These are phyloP conservation scores for Wickerhamomyces bisporus DNA, from an alignment of 805 yeast species.

Conservation along the genomic window DNA sequence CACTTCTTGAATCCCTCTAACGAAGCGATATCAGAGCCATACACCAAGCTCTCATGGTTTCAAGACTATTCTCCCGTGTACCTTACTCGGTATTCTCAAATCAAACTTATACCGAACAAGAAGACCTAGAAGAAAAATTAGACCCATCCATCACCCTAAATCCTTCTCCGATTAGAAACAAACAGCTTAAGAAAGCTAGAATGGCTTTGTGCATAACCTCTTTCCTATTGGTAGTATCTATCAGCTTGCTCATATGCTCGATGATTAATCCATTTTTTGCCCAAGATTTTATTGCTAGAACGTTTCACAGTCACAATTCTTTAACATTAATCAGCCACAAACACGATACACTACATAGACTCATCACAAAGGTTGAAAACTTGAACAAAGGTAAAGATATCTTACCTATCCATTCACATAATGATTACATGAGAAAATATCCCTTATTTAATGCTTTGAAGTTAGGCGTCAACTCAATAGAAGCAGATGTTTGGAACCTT, in stretches of 20 bases:
- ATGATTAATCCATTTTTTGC: neutral
- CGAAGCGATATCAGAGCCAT: too few relatives aligned
- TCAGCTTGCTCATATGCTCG: neutral
- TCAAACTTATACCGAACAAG: too few relatives aligned
- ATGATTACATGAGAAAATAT: slow-evolving; percentile 58
- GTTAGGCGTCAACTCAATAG: slow-evolving; percentile 51
- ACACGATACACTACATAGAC: neutral
- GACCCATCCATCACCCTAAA: too few relatives aligned
- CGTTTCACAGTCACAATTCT: too few relatives aligned
- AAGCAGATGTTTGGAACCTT: slow-evolving; percentile 59
- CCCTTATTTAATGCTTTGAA: slow-evolving; percentile 55
- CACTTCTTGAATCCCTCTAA: too few relatives aligned
- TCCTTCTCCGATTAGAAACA: too few relatives aligned
- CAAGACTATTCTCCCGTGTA: too few relatives aligned
- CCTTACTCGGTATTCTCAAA: too few relatives aligned
- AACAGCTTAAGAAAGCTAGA: too few relatives aligned
- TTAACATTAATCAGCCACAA: neutral
- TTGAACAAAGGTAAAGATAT: slow-evolving; percentile 10
- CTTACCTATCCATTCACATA: slow-evolving; percentile 55
- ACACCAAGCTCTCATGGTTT: too few relatives aligned
- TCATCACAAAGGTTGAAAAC: slow-evolving; percentile 1
- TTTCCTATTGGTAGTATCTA: neutral
- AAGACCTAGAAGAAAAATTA: too few relatives aligned
- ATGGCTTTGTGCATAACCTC: neutral
- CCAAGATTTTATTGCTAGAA: neutral